Conservation (phyloP, 75 land plant species). For the Larix kaempferi region DNA sequence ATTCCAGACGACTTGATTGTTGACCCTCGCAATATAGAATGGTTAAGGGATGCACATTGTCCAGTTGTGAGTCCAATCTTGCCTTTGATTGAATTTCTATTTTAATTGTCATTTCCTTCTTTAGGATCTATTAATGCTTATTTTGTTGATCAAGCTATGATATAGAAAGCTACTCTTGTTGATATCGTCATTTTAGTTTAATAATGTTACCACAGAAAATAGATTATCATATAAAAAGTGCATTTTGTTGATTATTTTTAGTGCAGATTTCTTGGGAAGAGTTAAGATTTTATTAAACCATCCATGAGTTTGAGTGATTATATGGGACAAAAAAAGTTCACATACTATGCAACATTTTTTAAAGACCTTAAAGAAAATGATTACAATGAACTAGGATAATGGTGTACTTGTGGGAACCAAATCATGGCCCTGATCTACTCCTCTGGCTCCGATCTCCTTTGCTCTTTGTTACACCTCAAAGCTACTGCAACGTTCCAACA, state of each 20-base stretch:
- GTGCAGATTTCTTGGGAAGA: not conserved
- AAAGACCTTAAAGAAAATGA: too few species aligned
- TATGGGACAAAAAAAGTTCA: too few species aligned
- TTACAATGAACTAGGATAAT: too few species aligned
- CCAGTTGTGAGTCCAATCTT: constrained; percentile 74
- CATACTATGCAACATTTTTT: too few species aligned
- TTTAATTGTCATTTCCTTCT: not conserved
- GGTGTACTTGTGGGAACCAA: too few species aligned
- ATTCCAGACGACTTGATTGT: constrained; percentile 89
- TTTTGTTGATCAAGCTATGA: not conserved
- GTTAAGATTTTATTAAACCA: not conserved
- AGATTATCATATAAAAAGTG: not conserved
- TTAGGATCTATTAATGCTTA: not conserved
- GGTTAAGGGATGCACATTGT: constrained; percentile 92
- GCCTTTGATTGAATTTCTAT: not conserved
- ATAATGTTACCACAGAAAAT: not conserved
- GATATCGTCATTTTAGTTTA: not conserved
- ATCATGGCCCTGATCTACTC: too few species aligned
- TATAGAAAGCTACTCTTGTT: not conserved
- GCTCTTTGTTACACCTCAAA: too few species aligned
- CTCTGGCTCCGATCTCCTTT: too few species aligned
- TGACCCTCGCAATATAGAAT: constrained; percentile 96
- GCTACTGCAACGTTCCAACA: too few species aligned
- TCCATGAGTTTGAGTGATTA: not conserved
- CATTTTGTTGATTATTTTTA: not conserved